A percentile compares a stretch with the other conserved stretches of the same genome.
Evolutionary conservation across 2,329 filamentous ascomycete species (phyloP).

Genomic region (Trichoderma polysporum): DNA sequence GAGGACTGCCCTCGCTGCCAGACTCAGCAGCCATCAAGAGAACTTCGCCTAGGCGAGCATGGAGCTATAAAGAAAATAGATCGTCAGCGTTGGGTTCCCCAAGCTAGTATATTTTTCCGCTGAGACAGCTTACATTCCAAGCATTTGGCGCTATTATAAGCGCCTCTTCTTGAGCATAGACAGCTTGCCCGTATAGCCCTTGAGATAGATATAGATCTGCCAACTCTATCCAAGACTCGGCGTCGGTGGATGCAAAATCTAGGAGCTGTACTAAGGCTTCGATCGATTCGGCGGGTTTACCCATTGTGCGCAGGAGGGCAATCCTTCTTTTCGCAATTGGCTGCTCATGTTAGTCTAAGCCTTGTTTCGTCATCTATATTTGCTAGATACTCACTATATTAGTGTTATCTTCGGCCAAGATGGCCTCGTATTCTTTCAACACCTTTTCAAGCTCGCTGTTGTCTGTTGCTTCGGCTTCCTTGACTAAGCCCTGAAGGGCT

Average conservation of each 20-base stretch:
- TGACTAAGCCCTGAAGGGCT: slow-evolving; percentile 77
- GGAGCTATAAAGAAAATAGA: slow-evolving; percentile 57
- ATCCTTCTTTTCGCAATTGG: slow-evolving; percentile 82
- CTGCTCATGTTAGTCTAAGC: slow-evolving; percentile 44
- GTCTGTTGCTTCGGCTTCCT: slow-evolving; percentile 75
- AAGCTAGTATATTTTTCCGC: neutral
- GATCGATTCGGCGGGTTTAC: slow-evolving; percentile 70
- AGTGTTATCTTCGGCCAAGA: slow-evolving; percentile 69
- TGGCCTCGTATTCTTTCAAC: slow-evolving; percentile 73
- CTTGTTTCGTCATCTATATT: slow-evolving; percentile 11
- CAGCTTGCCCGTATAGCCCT: slow-evolving; percentile 76
- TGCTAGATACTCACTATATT: slow-evolving; percentile 65
- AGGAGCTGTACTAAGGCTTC: slow-evolving; percentile 71
- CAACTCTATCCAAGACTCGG: slow-evolving; percentile 90
- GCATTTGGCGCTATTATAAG: slow-evolving; percentile 83
- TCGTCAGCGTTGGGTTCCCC: slow-evolving; percentile 4
- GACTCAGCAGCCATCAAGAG: slow-evolving; percentile 66
- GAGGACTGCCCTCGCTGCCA: slow-evolving; percentile 40
- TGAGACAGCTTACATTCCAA: slow-evolving; percentile 74
- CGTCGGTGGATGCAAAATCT: slow-evolving; percentile 82
- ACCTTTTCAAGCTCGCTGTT: slow-evolving; percentile 65
- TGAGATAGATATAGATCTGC: slow-evolving; percentile 81
- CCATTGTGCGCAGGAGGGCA: slow-evolving; percentile 74
- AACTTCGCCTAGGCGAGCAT: slow-evolving; percentile 83
- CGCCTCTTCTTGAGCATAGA: slow-evolving; percentile 89